Evolutionary conservation across 2,329 filamentous ascomycete genomes (phyloP), one percentile per base, ranked within the genome.

Genomic region (Setomelanomma holmii): DNA sequence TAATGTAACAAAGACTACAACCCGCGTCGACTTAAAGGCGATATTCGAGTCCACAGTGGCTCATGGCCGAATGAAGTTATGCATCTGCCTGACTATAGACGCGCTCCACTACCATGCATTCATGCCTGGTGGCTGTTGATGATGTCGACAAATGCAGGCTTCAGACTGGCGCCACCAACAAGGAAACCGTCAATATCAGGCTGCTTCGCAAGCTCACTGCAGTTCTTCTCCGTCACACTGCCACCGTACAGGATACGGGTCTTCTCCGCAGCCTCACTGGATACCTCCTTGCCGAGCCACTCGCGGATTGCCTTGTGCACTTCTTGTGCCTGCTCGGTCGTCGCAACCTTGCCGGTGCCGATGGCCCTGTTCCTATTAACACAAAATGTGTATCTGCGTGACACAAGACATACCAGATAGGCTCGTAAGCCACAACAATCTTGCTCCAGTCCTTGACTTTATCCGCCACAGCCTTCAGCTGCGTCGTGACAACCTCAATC

Each of bases 171-270:
- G 78, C 93, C 93, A 63, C 93, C 93, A 64, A 98, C 93, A 66
- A 98, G 85, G 88, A 98, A 98, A 53, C 95, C 95, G 78, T 99
- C 95, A 77, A 99, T 96, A 78, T 99, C 95, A 61, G 86, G 77
- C 86, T 98, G 87, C 84, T 92, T 93, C 76, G 89, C 87, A 69
- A 99, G 85, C 61, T 98, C 93, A 73, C 83, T 86, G 84, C 91
- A 96, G 87, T 99, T 99, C 89, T 97, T 97, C 85, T 96, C 95
- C 75, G 84, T 96, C 71, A 99, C 95, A 70, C 89, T 95, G 74
- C 95, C 95, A 64, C 95, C 95, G 79, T 99, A 99, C 75, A 99
- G 88, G 76, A 99, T 91, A 69, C 95, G 87, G 57, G 93, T 96
- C 80, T 89, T 86, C 61, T 96, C 91, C 40, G 92, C 86, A 51